These are phyloP conservation scores for Phytopythium cucurbitacearum DNA, from an alignment of 352 stramenopile species.

Conservation along the genomic window DNA sequence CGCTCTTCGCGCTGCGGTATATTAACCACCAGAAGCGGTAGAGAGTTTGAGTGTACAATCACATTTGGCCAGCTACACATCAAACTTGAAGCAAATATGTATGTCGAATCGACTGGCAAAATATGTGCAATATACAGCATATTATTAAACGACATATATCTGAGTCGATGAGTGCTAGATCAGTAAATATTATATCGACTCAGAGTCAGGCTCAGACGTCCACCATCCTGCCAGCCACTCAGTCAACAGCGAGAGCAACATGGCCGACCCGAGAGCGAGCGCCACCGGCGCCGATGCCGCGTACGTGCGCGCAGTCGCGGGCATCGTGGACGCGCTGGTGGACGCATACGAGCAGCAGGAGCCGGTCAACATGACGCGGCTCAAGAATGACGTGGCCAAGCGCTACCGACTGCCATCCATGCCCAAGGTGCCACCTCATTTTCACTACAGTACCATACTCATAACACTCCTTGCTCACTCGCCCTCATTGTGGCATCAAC, in stretches of 20 bases:
- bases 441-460: too few species aligned
- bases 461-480: slow-evolving; percentile 1
- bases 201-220: too few species aligned
- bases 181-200: too few species aligned
- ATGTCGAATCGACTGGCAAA: too few species aligned
- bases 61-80: too few species aligned
- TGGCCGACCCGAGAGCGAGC: background rate
- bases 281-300: slow-evolving; percentile 10
- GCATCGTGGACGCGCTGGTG: slow-evolving; percentile 92
- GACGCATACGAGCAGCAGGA: slow-evolving; percentile 85
- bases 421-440: slow-evolving; percentile 45
- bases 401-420: slow-evolving; percentile 91
- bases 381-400: slow-evolving; percentile 91
- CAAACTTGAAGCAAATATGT: too few species aligned
- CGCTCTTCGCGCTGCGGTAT: slow-evolving; percentile 30
- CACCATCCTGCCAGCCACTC: too few species aligned
- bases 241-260: too few species aligned
- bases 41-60: too few species aligned
- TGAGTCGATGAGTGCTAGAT: too few species aligned
- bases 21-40: slow-evolving; percentile 45
- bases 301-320: slow-evolving; percentile 85
- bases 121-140: too few species aligned
- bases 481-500: background rate
- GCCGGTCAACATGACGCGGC: slow-evolving; percentile 92
- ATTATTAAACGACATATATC: too few species aligned